Conservation (phyloP, 2,329 filamentous ascomycete species). For the Aaosphaeria pasadenensis region DNA sequence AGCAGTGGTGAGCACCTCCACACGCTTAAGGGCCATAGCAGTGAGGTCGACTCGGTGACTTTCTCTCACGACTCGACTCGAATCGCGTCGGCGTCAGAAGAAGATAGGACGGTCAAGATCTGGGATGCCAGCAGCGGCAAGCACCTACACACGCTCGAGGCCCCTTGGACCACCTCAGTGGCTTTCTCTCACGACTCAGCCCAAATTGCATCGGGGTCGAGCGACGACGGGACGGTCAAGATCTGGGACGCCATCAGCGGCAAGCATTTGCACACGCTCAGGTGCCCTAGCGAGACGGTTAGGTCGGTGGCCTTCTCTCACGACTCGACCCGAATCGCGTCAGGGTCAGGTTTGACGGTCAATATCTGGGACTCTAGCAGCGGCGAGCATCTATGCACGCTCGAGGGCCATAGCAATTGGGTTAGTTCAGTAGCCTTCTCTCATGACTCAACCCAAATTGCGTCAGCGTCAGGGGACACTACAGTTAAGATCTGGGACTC, state of each 20-base stretch:
- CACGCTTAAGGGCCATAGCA: constrained; percentile 9
- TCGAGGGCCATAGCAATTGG: constrained; percentile 10
- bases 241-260: constrained; percentile 14
- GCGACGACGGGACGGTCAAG: constrained; percentile 10
- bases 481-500: constrained; percentile 4
- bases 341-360: constrained; percentile 5
- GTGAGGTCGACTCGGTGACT: background rate
- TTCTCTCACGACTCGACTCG: background rate
- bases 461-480: constrained; percentile 1
- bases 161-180: constrained; percentile 55
- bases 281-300: constrained; percentile 3
- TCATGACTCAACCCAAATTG: background rate
- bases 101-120: constrained; percentile 12
- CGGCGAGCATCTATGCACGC: constrained; percentile 7
- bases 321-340: constrained; percentile 5
- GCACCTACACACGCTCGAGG: constrained; percentile 39
- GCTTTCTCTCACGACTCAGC: constrained; percentile 19
- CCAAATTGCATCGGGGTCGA: constrained; percentile 13
- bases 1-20: constrained; percentile 9
- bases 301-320: background rate
- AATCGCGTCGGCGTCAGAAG: constrained; percentile 7
- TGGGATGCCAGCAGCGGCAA: constrained; percentile 35
- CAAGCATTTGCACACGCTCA: constrained; percentile 9
- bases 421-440: constrained; percentile 1
- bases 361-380: constrained; percentile 13